Base-by-base conservation (phyloP, 1,284 basidiomycete species). In the Coniophora puteana region DNA sequence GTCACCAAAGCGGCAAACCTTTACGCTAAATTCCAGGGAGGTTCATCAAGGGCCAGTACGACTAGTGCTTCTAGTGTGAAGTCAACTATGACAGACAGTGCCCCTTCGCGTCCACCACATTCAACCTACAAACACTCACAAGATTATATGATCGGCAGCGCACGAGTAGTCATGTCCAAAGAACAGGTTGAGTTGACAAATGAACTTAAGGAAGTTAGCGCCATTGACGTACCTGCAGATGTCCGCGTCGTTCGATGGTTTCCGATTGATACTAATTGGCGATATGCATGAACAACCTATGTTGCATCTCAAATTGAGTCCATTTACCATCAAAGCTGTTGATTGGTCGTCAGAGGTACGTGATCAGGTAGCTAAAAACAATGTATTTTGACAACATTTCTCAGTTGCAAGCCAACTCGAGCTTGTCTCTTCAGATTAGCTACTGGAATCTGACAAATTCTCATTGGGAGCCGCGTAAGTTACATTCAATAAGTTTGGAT, bases 381-480 rank as follows among this genome's bases (percentile, higher is more conserved):
- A 6, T 29, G 18, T 40, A 38, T 46, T 41, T 50, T 39, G 45
- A 35, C 21, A 22, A 25, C 40, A 43, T 13, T 32, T 27, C 41
- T 23, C 49, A 95, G 91, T 66, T 96, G 35, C 84, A 86, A 58
- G 84, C 90, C 8, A 83, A 81, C 4, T 89, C 85, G 0, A 84
- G 87, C 0, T 69, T 96, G 50, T 83, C 83, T 14, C 83, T 82
- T 3, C 82, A 86, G 41, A 87, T 98, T 59, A 93, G 87, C 51
- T 99, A 96, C 60, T 99, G 93, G 89, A 99, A 99, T 65, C 67
- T 99, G 41, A 86, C 89, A 21, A 95, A 97, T 58, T 99, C 96
- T 35, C 93, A 99, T 58, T 99, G 96, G 92, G 96, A 99, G 65
- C 96, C 97, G n/a, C 67, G 83, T 86, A 55, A 48, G 80, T 65